Evolutionary conservation across 148 eudicot genomes (phyloP), one percentile per base, ranked within the genome.

Genomic region (Gaultheria prostrata): DNA sequence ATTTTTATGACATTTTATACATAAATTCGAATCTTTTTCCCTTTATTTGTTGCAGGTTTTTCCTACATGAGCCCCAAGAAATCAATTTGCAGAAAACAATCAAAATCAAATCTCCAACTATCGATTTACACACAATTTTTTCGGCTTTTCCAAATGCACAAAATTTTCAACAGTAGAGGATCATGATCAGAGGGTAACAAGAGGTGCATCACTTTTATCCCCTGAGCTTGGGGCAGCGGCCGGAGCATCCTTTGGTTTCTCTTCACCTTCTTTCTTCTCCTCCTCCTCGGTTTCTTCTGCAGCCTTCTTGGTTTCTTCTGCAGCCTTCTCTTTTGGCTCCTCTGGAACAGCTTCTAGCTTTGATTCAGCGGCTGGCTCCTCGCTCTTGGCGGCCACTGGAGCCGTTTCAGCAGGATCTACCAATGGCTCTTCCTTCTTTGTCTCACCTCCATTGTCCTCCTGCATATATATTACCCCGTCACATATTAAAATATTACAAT

Each of bases 361-460:
- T 65, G 21, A 4, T 4, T 69, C 72, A 1, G n/a, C 61, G 0
- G 11, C 32, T 50, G 77, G 30, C 61, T 69, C 35, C 32, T 50
- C 49, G 39, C 81, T 57, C 90, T 54, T 51, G 82, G 54, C 86
- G 15, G 28, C 79, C 67, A 86, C 83, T 30, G 28, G 61, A 63
- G 86, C 84, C 18, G 90, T 49, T 61, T 88, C 88, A 18, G 94
- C 79, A 18, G 46, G 15, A 74, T 88, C 87, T 82, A 88, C 88
- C 85, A 81, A 73, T 67, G 91, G 86, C 74, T 88, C 91, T 86
- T 87, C 92, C 85, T 88, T 82, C 80, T 86, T 86, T 49, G 86
- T 83, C 91, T 90, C 82, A 76, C 87, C 91, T 88, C 87, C 93
- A 56, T 89, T 87, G 8, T 69, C 87, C 82, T 88, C 87, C 87